Conservation (phyloP, 2,329 filamentous ascomycete species). For the Acrocalymma vagum region DNA sequence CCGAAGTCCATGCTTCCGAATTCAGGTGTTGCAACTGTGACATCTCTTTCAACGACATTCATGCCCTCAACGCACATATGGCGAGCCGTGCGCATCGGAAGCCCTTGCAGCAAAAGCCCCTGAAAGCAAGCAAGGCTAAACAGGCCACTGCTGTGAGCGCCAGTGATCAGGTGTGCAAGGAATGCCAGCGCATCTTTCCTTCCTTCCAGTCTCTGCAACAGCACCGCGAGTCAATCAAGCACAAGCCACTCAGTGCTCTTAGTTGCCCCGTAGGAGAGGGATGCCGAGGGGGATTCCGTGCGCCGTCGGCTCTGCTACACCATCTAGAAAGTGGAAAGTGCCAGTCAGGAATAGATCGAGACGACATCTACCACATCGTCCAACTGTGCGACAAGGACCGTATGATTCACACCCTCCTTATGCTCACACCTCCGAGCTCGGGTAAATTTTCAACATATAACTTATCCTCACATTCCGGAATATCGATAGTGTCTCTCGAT, state of each 20-base stretch:
- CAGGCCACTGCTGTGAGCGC: too few species aligned
- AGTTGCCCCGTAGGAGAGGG: conserved; percentile 11
- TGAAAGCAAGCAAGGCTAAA: not conserved
- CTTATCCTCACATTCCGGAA: too few species aligned
- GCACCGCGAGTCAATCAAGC: conserved; percentile 14
- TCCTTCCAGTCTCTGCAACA: conserved; percentile 8
- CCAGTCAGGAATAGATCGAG: conserved; percentile 11
- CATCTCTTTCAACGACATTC: conserved; percentile 17
- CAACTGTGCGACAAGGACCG: conserved; percentile 11
- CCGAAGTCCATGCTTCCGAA: conserved; percentile 13
- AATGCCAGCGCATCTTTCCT: conserved; percentile 10
- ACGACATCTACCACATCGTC: conserved; percentile 12
- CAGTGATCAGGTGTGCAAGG: conserved; percentile 7
- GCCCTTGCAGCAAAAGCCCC: conserved; percentile 7
- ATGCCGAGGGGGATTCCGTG: conserved; percentile 10
- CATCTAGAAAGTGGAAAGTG: conserved; percentile 18
- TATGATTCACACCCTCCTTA: conserved; percentile 6
- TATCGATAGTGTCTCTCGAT: conserved; percentile 1
- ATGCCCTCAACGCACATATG: conserved; percentile 14
- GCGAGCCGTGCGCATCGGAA: conserved; percentile 11
- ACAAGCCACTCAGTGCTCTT: conserved; percentile 14
- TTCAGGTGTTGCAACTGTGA: conserved; percentile 21
- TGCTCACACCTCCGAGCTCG: not conserved
- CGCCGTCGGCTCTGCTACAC: conserved; percentile 13
- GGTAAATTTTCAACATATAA: too few species aligned